Evolutionary conservation across 78 protist genomes (phyloP), one percentile per base, ranked within the genome.

Genomic region (Tieghemostelium lacteum): DNA sequence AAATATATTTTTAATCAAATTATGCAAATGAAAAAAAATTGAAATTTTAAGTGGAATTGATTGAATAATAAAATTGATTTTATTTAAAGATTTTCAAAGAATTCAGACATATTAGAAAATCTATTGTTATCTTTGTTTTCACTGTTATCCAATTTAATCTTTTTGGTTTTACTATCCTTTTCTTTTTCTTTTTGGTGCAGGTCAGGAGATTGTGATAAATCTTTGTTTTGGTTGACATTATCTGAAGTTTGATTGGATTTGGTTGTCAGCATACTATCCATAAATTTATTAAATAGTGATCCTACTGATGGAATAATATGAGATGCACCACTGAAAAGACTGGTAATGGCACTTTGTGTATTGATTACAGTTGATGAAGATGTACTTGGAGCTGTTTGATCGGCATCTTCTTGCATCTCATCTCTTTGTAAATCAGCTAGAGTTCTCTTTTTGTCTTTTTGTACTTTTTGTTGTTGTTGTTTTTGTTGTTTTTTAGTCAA

Each of bases 281-380:
- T 83, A 34, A 55, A 83, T 33, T 73, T 36, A 69, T 83, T 76
- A 69, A 63, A 83, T 57, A 83, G 42, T 20, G 58, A 54, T 69
- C 69, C 78, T 16, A 83, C 91, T 33, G 78, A 65, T 70, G 91
- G 91, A 40, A 83, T 83, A 58, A 83, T 83, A 83, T 83, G 91
- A 22, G 91, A 83, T 7, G 91, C 91, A 57, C 58, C 76, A 6
- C 65, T 62, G 65, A 83, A 83, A 0, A 83, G 12, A 10, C 58
- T 45, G n/a, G 49, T 76, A 19, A 73, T 34, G 12, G 64, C 60
- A 10, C 31, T 33, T 63, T 49, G 20, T 20, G 74, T 40, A 31
- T 36, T 36, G 8, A 64, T 64, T 64, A 36, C 72, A 4, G 28
- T 67, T 22, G 54, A 5, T 42, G 74, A 22, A 45, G 60, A 3